These are phyloP conservation scores for Macrocystidia cucumis DNA, from an alignment of 1,284 basidiomycete genomes.

Conservation along the genomic window DNA sequence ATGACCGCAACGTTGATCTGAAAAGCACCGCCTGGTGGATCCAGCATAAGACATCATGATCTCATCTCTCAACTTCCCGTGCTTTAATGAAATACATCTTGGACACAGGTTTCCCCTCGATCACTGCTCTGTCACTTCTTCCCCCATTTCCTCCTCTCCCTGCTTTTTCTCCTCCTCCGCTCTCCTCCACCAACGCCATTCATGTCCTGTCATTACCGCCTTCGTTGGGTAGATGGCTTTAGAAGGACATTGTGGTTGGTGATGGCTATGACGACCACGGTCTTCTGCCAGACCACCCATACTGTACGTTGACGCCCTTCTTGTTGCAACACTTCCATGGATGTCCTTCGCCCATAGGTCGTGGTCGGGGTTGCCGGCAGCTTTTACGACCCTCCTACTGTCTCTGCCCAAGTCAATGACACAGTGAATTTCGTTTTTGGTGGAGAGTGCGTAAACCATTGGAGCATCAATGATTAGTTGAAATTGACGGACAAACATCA, in stretches of 20 bases:
- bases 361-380: constrained; percentile 25
- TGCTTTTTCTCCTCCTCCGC: no score
- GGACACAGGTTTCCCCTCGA: no score
- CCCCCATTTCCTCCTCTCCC: no score
- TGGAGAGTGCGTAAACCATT: constrained; percentile 18
- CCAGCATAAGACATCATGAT: no score
- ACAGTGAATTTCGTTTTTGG: constrained; percentile 23
- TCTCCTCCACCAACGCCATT: neutral
- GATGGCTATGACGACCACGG: neutral
- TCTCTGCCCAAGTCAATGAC: constrained; percentile 21
- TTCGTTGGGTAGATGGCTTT: neutral
- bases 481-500: constrained; percentile 3
- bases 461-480: neutral
- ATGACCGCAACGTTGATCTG: no score
- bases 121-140: no score
- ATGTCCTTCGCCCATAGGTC: constrained; percentile 15
- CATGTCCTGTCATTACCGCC: neutral
- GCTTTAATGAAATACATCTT: no score
- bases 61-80: no score
- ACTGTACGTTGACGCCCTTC: neutral
- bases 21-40: no score
- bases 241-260: no score
- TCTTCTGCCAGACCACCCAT: neutral
- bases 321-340: neutral
- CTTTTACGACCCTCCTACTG: constrained; percentile 22